Evolutionary conservation across 805 yeast species (phyloP).

Genomic region (Lachancea cidri): DNA sequence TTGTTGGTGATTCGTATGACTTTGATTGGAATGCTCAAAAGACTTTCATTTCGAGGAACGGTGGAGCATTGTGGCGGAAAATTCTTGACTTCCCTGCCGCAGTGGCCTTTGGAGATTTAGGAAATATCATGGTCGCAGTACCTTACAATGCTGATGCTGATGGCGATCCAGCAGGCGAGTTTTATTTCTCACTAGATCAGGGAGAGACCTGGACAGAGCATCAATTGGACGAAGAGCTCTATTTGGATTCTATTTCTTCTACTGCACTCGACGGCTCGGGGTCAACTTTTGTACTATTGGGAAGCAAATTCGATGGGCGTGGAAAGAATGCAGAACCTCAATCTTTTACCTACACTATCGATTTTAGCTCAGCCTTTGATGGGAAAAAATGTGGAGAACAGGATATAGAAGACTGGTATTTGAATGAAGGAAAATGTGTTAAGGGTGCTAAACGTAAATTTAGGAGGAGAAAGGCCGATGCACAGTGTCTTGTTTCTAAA

Average conservation of each 20-base stretch:
- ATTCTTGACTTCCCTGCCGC: conserved; percentile 48
- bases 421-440: conserved; percentile 44
- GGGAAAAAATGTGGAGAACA: conserved; percentile 37
- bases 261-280: conserved; percentile 73
- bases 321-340: conserved; percentile 10
- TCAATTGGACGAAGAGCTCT: conserved; percentile 41
- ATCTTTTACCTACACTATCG: conserved; percentile 34
- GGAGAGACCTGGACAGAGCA: conserved; percentile 60
- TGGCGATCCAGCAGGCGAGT: conserved; percentile 32
- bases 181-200: conserved; percentile 62
- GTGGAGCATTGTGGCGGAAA: conserved; percentile 66
- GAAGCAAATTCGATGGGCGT: conserved; percentile 24
- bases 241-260: conserved; percentile 38
- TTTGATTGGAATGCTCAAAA: conserved; percentile 14
- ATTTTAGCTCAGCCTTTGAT: conserved; percentile 52
- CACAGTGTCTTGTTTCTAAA: conserved; percentile 49
- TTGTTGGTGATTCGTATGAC: conserved; percentile 14
- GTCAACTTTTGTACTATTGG: conserved; percentile 48
- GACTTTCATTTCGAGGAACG: conserved; percentile 69
- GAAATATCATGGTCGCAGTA: conserved; percentile 64
- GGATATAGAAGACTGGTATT: conserved; percentile 62
- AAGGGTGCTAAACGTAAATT: conserved; percentile 65
- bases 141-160: conserved; percentile 38
- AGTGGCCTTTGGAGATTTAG: conserved; percentile 70
- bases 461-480: conserved; percentile 55